Conservation (phyloP, 75 land plant genomes). For the Isoetes taiwanensis region DNA sequence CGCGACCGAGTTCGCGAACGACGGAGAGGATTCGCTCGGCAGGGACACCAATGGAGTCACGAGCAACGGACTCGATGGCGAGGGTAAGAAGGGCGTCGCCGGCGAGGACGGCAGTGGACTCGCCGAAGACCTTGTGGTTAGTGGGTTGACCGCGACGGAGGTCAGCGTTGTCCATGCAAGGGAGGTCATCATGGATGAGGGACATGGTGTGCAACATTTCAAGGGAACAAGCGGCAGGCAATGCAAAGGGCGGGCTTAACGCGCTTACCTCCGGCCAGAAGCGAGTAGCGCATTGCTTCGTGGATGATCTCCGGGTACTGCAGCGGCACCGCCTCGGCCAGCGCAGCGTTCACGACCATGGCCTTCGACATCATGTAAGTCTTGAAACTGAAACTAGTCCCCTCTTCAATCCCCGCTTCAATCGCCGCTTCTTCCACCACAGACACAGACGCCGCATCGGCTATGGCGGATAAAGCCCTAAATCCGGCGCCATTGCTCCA, state of each 20-base stretch:
- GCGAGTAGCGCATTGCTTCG: constrained; percentile 64
- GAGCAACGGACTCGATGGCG: constrained; percentile 46
- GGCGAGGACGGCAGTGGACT: constrained; percentile 45
- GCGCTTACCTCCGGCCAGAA: constrained; percentile 65
- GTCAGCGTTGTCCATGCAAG: constrained; percentile 60
- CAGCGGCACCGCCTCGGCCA: constrained; percentile 36
- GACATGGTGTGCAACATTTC: constrained; percentile 53
- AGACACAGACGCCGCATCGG: no score
- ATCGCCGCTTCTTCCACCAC: no score
- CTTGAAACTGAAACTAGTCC: no score
- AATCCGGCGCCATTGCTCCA: no score
- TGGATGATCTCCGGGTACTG: constrained; percentile 35
- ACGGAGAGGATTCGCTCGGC: constrained; percentile 29
- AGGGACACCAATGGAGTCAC: constrained; percentile 6
- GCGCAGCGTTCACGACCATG: constrained; percentile 33
- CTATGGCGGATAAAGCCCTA: no score
- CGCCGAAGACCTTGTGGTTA: constrained; percentile 21
- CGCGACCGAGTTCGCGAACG: constrained; percentile 38
- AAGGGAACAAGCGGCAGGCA: constrained; percentile 44
- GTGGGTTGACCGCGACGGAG: constrained; percentile 32
- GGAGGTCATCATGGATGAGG: constrained; percentile 44
- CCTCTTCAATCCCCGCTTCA: no score
- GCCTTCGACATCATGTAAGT: no score
- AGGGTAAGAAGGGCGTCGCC: constrained; percentile 38
- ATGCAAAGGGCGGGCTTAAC: constrained; percentile 59